phyloP scores from a whole-genome alignment of 345 rosid species.

The Linum trigynum region DNA sequence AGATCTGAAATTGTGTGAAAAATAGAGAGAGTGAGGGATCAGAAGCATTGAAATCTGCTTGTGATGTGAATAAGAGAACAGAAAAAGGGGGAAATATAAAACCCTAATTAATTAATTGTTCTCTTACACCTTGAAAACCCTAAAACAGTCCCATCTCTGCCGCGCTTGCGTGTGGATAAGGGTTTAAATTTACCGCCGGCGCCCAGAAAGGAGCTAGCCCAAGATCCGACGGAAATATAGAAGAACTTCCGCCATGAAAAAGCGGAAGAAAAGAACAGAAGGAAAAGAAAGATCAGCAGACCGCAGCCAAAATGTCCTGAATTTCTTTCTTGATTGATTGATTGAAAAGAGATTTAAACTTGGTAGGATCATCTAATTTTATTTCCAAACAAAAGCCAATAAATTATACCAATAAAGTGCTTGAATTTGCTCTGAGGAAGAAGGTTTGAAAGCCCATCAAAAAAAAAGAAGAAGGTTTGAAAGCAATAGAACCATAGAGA shows the following conservation, averaged over 20 bases:
- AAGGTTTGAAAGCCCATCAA: too few species aligned
- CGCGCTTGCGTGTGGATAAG: constrained; percentile 4
- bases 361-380: too few species aligned
- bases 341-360: neutral
- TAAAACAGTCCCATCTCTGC: constrained; percentile 17
- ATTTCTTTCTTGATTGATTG: neutral
- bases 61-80: constrained; percentile 13
- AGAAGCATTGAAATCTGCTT: neutral
- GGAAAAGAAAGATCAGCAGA: neutral
- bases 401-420: too few species aligned
- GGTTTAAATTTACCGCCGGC: neutral
- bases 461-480: too few species aligned
- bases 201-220: neutral
- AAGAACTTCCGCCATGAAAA: neutral
- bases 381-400: too few species aligned
- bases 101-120: constrained; percentile 22
- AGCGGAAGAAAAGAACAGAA: neutral
- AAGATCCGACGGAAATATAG: neutral
- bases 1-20: constrained; percentile 18
- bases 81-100: constrained; percentile 20
- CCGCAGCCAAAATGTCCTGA: neutral
- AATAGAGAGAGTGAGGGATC: constrained; percentile 6
- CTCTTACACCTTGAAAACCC: constrained; percentile 27
- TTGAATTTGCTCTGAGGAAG: too few species aligned
- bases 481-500: neutral